Conservation (phyloP, 306 rosid species). For the Chamaecrista fasciculata region DNA sequence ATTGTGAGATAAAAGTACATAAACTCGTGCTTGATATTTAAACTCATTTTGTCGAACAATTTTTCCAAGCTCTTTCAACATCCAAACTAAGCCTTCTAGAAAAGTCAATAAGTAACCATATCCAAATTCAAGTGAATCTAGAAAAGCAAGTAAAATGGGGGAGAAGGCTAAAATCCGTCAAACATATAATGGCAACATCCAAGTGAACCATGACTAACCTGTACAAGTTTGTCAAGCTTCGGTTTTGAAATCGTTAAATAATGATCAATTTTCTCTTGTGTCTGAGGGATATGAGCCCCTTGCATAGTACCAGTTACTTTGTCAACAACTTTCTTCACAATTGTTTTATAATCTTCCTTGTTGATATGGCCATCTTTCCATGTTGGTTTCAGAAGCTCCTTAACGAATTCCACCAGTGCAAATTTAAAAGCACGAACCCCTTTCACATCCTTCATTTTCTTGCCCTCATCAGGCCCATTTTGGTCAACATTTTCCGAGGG, state of each 20-base stretch:
- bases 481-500: conserved; percentile 47
- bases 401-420: conserved; percentile 81
- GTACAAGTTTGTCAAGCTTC: conserved; percentile 90
- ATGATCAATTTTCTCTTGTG: conserved; percentile 84
- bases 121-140: conserved; percentile 29
- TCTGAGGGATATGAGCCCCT: conserved; percentile 72
- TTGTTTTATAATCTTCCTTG: conserved; percentile 84
- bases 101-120: conserved; percentile 24
- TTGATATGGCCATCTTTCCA: conserved; percentile 90
- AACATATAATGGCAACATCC: conserved; percentile 4
- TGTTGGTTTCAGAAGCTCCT: conserved; percentile 88
- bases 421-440: conserved; percentile 77
- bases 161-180: conserved; percentile 24
- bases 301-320: conserved; percentile 75
- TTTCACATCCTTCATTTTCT: conserved; percentile 75
- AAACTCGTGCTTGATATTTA: background rate
- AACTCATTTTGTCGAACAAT: conserved; percentile 14
- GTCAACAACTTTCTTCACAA: conserved; percentile 93
- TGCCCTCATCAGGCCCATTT: conserved; percentile 58
- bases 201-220: conserved; percentile 62
- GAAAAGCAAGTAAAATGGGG: conserved; percentile 13
- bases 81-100: conserved; percentile 12
- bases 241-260: conserved; percentile 72
- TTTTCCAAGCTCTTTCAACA: conserved; percentile 16
- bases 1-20: conserved; percentile 3